A percentile compares a stretch with the other conserved stretches of the same genome.
These are phyloP conservation scores for Cercospora zeae-maydis DNA, from an alignment of 2,329 filamentous ascomycete genomes.

Conservation along the genomic window DNA sequence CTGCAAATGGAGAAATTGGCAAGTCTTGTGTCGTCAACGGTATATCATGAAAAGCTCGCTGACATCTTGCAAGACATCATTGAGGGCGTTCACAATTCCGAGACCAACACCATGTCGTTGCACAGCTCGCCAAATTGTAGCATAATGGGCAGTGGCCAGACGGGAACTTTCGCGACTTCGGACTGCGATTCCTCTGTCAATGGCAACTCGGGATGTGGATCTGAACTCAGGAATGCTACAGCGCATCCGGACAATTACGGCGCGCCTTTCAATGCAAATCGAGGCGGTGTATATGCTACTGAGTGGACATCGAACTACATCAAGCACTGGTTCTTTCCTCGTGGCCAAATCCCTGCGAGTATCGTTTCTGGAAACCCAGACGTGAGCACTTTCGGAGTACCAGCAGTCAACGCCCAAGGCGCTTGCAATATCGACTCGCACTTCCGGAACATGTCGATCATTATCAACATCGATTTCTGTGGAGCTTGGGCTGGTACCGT, in stretches of 20 bases:
- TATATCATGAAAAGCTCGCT: neutral
- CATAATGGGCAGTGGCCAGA: constrained; percentile 33
- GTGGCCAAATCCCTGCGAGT: constrained; percentile 34
- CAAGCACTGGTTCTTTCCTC: constrained; percentile 38
- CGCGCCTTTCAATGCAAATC: constrained; percentile 30
- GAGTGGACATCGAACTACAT: constrained; percentile 37
- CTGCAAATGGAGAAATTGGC: constrained; percentile 35
- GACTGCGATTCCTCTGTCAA: constrained; percentile 31
- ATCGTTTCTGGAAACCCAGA: constrained; percentile 53
- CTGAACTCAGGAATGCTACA: constrained; percentile 20
- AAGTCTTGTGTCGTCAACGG: neutral
- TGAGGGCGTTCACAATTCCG: constrained; percentile 35
- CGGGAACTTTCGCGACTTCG: constrained; percentile 26
- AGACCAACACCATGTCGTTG: constrained; percentile 31
- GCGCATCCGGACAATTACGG: constrained; percentile 36
- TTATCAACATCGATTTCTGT: constrained; percentile 43
- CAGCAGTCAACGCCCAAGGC: constrained; percentile 60
- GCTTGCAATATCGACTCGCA: constrained; percentile 38
- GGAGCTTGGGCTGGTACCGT: constrained; percentile 38
- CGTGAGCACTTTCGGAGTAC: constrained; percentile 59
- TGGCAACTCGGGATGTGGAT: constrained; percentile 35
- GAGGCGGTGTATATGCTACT: constrained; percentile 37
- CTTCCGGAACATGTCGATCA: constrained; percentile 40
- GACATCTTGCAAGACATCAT: constrained; percentile 37
- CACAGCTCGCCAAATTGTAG: constrained; percentile 35